phyloP scores from a whole-genome alignment of 2,329 filamentous ascomycete species.

The Stagonosporopsis tanaceti region DNA sequence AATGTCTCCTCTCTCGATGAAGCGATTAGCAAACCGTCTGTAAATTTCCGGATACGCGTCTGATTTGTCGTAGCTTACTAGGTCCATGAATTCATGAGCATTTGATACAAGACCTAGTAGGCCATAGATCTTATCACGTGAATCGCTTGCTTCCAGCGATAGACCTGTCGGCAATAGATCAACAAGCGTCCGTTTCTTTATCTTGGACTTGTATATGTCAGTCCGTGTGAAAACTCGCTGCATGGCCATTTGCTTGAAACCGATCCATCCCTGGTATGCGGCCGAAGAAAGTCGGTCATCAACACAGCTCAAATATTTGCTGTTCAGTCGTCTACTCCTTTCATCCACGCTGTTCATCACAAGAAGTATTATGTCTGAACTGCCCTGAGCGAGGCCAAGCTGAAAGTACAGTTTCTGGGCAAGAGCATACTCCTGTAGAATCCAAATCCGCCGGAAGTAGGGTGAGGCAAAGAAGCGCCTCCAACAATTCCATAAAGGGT shows the following conservation, averaged over 20 bases:
- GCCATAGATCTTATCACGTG: neutral
- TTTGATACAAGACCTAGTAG: neutral
- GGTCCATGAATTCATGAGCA: neutral
- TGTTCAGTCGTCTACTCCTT: neutral
- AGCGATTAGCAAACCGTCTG: neutral
- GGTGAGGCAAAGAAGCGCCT: slow-evolving; percentile 3
- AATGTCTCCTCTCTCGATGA: too few species aligned
- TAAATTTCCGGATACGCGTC: neutral
- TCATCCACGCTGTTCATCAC: neutral
- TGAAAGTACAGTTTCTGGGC: neutral
- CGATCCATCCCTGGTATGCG: too few species aligned
- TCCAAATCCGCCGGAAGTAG: neutral
- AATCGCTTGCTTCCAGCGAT: neutral
- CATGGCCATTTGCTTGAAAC: too few species aligned
- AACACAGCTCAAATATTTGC: too few species aligned
- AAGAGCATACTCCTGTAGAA: slow-evolving; percentile 1
- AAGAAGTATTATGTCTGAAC: neutral
- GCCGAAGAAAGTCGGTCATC: too few species aligned
- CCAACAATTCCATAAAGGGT: neutral
- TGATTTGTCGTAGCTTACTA: neutral
- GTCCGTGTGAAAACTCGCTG: too few species aligned
- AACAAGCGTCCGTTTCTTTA: neutral
- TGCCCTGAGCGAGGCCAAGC: neutral
- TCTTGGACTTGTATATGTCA: too few species aligned
- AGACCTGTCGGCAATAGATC: neutral